These are phyloP conservation scores for Epichloe aotearoae DNA, from an alignment of 2,329 filamentous ascomycete genomes.

Conservation along the genomic window DNA sequence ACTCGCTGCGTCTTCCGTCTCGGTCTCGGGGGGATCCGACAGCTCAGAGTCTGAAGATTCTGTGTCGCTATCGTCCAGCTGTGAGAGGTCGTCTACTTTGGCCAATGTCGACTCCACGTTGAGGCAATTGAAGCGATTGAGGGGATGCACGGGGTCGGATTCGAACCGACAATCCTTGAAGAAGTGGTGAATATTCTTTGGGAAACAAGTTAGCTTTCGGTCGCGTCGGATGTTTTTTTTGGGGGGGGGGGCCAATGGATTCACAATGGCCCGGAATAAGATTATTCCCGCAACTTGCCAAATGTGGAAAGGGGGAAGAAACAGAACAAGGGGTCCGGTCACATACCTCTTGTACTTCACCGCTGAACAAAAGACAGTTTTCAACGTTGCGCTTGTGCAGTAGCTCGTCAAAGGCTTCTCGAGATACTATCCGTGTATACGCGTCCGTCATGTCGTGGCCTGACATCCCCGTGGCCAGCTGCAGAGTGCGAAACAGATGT, in stretches of 20 bases:
- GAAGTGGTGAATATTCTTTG: slow-evolving; percentile 11
- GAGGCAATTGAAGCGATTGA: slow-evolving; percentile 4
- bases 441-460: not conserved
- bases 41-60: not conserved
- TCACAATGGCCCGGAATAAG: slow-evolving; percentile 9
- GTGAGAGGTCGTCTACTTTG: not conserved
- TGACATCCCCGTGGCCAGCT: not conserved
- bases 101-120: slow-evolving; percentile 3
- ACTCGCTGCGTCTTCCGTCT: not conserved
- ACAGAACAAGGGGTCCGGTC: too few species aligned
- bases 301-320: not conserved
- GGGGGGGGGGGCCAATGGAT: not conserved
- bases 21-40: not conserved
- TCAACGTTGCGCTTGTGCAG: slow-evolving; percentile 1
- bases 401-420: slow-evolving; percentile 2
- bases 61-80: not conserved
- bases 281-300: slow-evolving; percentile 5
- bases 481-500: slow-evolving; percentile 4
- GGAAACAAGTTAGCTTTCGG: slow-evolving; percentile 11
- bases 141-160: slow-evolving; percentile 7
- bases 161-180: slow-evolving; percentile 6
- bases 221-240: not conserved
- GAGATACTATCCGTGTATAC: not conserved
- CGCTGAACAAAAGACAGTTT: slow-evolving; percentile 7
- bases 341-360: slow-evolving; percentile 6